These are phyloP conservation scores for Cladosporium velox DNA, from an alignment of 2,329 filamentous ascomycete genomes.

Conservation along the genomic window DNA sequence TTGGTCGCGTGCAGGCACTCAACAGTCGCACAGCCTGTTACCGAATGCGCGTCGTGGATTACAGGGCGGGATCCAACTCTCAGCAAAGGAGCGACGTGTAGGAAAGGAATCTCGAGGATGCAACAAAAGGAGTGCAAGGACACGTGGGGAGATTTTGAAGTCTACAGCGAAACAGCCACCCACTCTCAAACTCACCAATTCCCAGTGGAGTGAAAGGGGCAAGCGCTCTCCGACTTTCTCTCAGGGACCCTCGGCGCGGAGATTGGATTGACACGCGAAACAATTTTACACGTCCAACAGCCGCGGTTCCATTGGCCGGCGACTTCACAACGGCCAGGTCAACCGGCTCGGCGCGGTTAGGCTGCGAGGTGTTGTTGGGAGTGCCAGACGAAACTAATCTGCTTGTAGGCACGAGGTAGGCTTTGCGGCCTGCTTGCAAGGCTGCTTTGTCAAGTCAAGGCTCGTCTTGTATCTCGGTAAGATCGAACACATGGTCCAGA, in stretches of 20 bases:
- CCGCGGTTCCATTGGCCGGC: constrained; percentile 12
- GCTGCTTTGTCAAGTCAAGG: constrained; percentile 1
- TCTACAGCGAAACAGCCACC: background rate
- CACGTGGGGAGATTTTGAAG: constrained; percentile 18
- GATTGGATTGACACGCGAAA: constrained; percentile 19
- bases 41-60: constrained; percentile 12
- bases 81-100: constrained; percentile 14
- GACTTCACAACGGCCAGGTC: background rate
- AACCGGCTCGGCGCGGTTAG: constrained; percentile 8
- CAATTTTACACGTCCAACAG: constrained; percentile 19
- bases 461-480: constrained; percentile 9
- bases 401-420: background rate
- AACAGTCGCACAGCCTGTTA: constrained; percentile 18
- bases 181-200: background rate
- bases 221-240: constrained; percentile 12
- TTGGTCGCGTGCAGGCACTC: constrained; percentile 18
- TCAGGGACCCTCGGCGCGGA: constrained; percentile 20
- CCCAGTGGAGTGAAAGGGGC: constrained; percentile 16
- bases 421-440: background rate
- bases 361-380: constrained; percentile 1
- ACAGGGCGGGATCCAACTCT: constrained; percentile 4
- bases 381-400: background rate
- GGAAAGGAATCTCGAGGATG: constrained; percentile 2
- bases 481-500: constrained; percentile 9
- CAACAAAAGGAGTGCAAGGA: constrained; percentile 19